Percentiles rank a stretch among this genome's conserved stretches.
These are phyloP conservation scores for Lophiostoma macrostomum DNA, from an alignment of 495 filamentous ascomycete species.

Conservation along the genomic window DNA sequence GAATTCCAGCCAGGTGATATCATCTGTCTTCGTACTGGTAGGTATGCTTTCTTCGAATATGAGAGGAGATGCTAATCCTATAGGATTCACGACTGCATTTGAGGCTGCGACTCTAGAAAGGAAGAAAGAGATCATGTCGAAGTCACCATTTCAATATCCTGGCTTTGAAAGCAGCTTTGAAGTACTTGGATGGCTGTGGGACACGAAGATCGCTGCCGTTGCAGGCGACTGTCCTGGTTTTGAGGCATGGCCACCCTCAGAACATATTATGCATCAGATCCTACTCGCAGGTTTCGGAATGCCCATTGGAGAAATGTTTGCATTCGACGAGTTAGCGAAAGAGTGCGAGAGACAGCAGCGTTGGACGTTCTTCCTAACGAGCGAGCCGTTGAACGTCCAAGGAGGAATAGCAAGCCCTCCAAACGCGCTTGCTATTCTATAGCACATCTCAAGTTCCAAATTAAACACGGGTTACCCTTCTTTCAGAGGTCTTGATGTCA, in stretches of 20 bases:
- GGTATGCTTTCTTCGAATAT: neutral
- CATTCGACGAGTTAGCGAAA: constrained; percentile 21
- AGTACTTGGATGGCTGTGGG: constrained; percentile 29
- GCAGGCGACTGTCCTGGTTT: constrained; percentile 28
- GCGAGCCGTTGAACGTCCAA: constrained; percentile 23
- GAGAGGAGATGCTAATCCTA: neutral
- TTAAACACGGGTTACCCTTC: too few species aligned
- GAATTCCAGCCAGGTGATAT: constrained; percentile 29
- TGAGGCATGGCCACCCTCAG: constrained; percentile 24
- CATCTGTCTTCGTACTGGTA: constrained; percentile 23
- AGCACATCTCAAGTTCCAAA: too few species aligned
- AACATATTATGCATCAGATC: constrained; percentile 22
- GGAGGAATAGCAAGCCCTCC: constrained; percentile 30
- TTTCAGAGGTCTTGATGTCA: too few species aligned
- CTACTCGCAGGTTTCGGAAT: constrained; percentile 30
- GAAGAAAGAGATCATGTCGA: constrained; percentile 18
- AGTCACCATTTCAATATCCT: constrained; percentile 24
- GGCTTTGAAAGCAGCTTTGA: constrained; percentile 22
- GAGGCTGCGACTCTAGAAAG: constrained; percentile 6
- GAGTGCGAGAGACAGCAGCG: constrained; percentile 21
- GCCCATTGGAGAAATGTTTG: constrained; percentile 34
- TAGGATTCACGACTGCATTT: constrained; percentile 23
- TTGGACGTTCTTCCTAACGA: constrained; percentile 29
- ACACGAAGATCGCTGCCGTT: constrained; percentile 26
- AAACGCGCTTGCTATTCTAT: constrained; percentile 31